Percentiles rank a stretch among this genome's conserved stretches.
Evolutionary conservation across 352 stramenopile species (phyloP).

Genomic region (Aphanomyces invadans): DNA sequence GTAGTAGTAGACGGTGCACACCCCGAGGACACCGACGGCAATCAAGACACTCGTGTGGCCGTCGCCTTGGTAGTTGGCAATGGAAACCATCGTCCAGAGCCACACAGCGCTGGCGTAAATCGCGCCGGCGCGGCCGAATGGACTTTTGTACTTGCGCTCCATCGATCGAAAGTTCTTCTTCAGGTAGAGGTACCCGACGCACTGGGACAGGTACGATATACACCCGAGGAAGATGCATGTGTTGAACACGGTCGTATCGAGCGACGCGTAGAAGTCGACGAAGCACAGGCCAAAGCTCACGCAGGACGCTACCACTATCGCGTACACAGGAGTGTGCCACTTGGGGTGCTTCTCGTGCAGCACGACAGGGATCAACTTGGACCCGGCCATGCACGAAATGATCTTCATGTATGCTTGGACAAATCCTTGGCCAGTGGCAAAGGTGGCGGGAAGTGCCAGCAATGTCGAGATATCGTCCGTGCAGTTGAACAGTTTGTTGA

Average conservation of each 20-base stretch:
- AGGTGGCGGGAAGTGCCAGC: conserved; percentile 40
- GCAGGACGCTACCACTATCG: conserved; percentile 23
- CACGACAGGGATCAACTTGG: conserved; percentile 31
- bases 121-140: conserved; percentile 23
- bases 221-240: conserved; percentile 24
- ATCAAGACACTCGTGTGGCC: conserved; percentile 17
- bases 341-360: conserved; percentile 20
- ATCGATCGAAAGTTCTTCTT: conserved; percentile 4
- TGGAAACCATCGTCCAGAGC: conserved; percentile 10
- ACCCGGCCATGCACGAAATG: conserved; percentile 38
- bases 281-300: conserved; percentile 30
- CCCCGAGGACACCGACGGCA: conserved; percentile 22
- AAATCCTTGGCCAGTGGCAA: conserved; percentile 40
- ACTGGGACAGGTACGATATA: conserved; percentile 27
- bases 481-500: background rate
- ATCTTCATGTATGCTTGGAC: conserved; percentile 52
- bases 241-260: conserved; percentile 25
- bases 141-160: conserved; percentile 25
- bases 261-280: conserved; percentile 27
- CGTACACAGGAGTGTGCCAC: conserved; percentile 29
- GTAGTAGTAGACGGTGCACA: conserved; percentile 35
- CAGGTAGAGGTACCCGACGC: conserved; percentile 19
- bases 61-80: conserved; percentile 17
- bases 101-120: conserved; percentile 23
- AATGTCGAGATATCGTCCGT: conserved; percentile 26